Conservation (phyloP, 768 basidiomycete genomes). For the Naganishia randhawae region DNA sequence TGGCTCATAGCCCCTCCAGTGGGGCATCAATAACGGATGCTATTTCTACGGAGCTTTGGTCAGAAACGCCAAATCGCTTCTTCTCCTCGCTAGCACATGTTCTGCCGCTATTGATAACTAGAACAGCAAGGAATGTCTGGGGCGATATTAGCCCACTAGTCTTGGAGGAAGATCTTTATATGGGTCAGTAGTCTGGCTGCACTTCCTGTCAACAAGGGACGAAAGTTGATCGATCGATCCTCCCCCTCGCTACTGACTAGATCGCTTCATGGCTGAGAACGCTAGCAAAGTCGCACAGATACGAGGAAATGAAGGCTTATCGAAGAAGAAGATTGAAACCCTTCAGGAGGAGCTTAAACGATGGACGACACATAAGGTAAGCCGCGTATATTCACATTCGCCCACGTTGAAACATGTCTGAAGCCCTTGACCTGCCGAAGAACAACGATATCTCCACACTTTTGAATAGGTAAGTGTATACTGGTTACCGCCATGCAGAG, state of each 20-base stretch:
- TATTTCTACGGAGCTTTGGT: constrained; percentile 3
- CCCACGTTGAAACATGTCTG: background rate
- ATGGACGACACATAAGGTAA: constrained; percentile 13
- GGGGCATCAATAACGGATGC: background rate
- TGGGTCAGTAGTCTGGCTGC: constrained; percentile 11
- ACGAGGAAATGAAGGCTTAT: constrained; percentile 11
- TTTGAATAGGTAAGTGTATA: background rate
- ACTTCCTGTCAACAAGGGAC: background rate
- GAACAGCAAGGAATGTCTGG: constrained; percentile 17
- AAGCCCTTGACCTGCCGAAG: background rate
- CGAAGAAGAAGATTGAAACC: constrained; percentile 10
- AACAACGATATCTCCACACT: background rate
- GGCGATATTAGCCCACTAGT: constrained; percentile 4
- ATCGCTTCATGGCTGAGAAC: constrained; percentile 10
- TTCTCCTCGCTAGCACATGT: constrained; percentile 8
- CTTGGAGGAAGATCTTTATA: constrained; percentile 13
- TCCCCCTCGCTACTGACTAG: background rate
- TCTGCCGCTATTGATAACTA: constrained; percentile 3
- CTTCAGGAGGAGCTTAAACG: constrained; percentile 5
- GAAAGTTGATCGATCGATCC: no score
- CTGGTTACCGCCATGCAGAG: background rate
- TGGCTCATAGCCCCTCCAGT: constrained; percentile 10
- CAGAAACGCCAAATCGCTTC: constrained; percentile 17
- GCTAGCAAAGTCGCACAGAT: constrained; percentile 17
- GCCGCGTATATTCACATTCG: no score